These are phyloP conservation scores for Nannochloris sp. DNA, from an alignment of 139 green algal genomes.

Conservation along the genomic window DNA sequence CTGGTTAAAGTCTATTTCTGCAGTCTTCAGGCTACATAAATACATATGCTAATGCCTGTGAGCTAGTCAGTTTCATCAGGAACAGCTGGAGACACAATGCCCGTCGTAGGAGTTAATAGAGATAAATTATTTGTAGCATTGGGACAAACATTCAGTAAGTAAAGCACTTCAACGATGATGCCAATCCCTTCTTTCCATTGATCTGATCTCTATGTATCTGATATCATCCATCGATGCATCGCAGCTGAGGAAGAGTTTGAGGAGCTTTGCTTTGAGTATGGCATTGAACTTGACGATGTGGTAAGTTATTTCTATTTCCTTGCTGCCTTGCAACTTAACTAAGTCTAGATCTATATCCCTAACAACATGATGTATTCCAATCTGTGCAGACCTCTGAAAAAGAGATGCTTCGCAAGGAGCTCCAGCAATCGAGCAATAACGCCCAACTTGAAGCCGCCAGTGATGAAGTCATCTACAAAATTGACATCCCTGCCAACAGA, in stretches of 20 bases:
- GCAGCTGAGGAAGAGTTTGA: conserved; percentile 96
- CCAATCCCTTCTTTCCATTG: neutral
- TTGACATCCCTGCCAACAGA: conserved; percentile 98
- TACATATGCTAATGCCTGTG: neutral
- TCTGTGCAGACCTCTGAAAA: conserved; percentile 74
- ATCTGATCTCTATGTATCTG: conserved; percentile 1
- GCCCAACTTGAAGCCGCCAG: conserved; percentile 28
- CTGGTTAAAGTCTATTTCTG: too few relatives aligned
- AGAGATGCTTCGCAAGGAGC: conserved; percentile 89
- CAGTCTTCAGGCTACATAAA: neutral
- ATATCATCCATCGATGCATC: too few relatives aligned
- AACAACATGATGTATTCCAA: neutral
- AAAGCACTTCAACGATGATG: neutral
- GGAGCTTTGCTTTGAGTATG: conserved; percentile 97
- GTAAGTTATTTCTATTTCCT: conserved; percentile 33
- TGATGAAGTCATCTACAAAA: conserved; percentile 97
- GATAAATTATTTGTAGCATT: conserved; percentile 87
- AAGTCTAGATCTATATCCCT: neutral
- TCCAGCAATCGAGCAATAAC: conserved; percentile 7
- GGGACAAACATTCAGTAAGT: conserved; percentile 80
- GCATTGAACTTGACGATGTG: conserved; percentile 98
- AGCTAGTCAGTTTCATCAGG: too few relatives aligned
- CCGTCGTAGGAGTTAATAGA: conserved; percentile 77
- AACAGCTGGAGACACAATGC: conserved; percentile 58
- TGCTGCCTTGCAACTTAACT: neutral